Evolutionary conservation across 495 filamentous ascomycete genomes (phyloP), one percentile per base, ranked within the genome.

Genomic region (Hamigera avellanea): DNA sequence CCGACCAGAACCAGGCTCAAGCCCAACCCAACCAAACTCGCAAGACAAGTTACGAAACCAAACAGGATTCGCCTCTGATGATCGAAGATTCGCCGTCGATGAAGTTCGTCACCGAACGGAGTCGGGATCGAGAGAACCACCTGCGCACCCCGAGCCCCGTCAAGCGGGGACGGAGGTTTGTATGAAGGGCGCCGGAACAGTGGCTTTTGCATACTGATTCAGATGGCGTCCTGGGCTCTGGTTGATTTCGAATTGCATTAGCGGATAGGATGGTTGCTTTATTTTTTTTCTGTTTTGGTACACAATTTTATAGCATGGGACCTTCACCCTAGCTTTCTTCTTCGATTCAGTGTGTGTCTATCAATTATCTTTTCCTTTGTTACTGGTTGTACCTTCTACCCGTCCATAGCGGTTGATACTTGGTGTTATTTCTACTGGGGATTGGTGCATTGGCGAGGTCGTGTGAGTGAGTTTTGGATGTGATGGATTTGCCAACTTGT

Each of bases 141-240:
- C 43, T 59, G 27, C 58, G 56, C 15, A 61, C 54, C 7, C 61
- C 63, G 14, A 67, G 63, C 37, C 61, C 63, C 1, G 42, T 46
- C 12, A 66, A 67, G 38, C 49, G 57, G 6, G 43, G 39, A 23
- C 42, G 60, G 32, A 53, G 45, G 19, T 52, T 62, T 26, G n/a
- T 41, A 14, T 40, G 23, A 36, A 21, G 45, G 51, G 49, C 48
- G 49, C 44, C 35, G 21, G 4, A 12, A 30, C 5, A 13, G 42
- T 50, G 37, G 27, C 25, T 35, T 35, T 36, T 15, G 13, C 29
- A 16, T n/a, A n/a, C n/a, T n/a, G n/a, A n/a, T n/a, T n/a, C n/a
- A n/a, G n/a, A n/a, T n/a, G n/a, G n/a, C n/a, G n/a, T n/a, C n/a
- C 19, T 25, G 39, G 32, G 23, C 33, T 39, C 17, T 39, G 36